A percentile compares a stretch with the other conserved stretches of the same genome.
Conservation (phyloP, 2,329 filamentous ascomycete genomes). For the Monosporascus sp. region DNA sequence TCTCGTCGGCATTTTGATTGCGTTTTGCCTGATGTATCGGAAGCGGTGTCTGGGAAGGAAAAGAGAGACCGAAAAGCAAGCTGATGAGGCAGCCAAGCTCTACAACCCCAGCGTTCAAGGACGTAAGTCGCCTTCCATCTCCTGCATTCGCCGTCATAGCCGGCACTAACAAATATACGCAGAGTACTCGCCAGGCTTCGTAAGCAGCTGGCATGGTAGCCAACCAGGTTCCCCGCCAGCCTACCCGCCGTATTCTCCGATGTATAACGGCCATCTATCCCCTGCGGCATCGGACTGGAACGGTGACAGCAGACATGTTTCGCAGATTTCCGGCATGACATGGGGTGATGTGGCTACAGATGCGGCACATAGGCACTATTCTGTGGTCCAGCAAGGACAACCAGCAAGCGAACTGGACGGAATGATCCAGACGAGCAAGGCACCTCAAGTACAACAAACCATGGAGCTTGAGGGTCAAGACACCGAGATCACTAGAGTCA, state of each 20-base stretch:
- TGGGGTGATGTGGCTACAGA: background rate
- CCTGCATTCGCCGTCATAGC: background rate
- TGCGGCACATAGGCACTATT: background rate
- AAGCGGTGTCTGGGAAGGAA: background rate
- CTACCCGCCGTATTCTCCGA: background rate
- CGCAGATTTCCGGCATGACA: background rate
- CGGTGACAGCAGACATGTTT: background rate
- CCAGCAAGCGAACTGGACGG: background rate
- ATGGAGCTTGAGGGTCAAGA: background rate
- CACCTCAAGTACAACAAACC: background rate
- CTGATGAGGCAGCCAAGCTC: background rate
- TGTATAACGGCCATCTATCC: background rate
- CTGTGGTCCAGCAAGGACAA: background rate
- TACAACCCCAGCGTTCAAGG: background rate
- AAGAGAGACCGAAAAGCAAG: background rate
- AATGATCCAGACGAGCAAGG: background rate
- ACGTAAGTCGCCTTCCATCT: background rate
- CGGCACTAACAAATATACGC: background rate
- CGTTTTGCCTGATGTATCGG: background rate
- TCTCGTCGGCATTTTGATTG: slow-evolving; percentile 9
- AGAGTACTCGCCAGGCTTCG: background rate
- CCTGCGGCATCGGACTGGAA: background rate
- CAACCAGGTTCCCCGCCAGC: background rate
- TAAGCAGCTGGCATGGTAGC: background rate
- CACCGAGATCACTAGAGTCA: background rate